Base-by-base conservation (phyloP, 495 filamentous ascomycete species). In the Lindgomyces ingoldianus region DNA sequence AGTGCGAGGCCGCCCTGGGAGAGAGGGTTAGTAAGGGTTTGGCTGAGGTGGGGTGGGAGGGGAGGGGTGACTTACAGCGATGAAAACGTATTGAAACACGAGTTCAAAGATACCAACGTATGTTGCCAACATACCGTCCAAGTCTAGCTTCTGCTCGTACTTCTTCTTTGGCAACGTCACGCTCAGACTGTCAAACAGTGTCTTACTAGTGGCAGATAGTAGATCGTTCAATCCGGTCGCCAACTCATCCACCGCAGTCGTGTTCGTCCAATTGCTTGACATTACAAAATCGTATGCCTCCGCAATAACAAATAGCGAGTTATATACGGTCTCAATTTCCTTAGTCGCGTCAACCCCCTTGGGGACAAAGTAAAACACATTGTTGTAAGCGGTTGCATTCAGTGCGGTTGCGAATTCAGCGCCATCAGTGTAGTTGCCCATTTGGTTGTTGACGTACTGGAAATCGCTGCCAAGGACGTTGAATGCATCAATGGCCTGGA, bases 61-160 rank as follows among this genome's bases (percentile, higher is more conserved):
- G n/a, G n/a, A n/a, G n/a, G n/a, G n/a, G n/a, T 18, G 10, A 66
- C 67, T 62, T 69, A 69, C 68, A 27, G 76, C 68, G 24, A 79
- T 60, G 60, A 78, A 81, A 25, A 78, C 75, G 57, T 80, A 81
- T 0, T 70, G 65, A 60, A 79, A 78, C 0, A 69, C 63, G n/a
- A 67, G 39, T 25, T 76, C 72, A 62, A 74, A 77, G 68, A 70
- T 75, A 61, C 8, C 69, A 52, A 71, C 55, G 57, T 74, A 68
- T 47, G 63, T 53, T n/a, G 57, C 30, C 39, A 70, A 55, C 25
- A 57, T 50, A 18, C 55, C 60, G 63, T 42, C 57, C 62, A 22
- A 57, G 58, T 65, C 53, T 46, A 29, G 54, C 49, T 12, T 65
- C 55, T 27, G 18, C 12, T 59, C 47, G 4, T 57, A 25, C 27